Evolutionary conservation across 2,329 filamentous ascomycete genomes (phyloP), one percentile per base, ranked within the genome.

Genomic region (Beauveria sp.): DNA sequence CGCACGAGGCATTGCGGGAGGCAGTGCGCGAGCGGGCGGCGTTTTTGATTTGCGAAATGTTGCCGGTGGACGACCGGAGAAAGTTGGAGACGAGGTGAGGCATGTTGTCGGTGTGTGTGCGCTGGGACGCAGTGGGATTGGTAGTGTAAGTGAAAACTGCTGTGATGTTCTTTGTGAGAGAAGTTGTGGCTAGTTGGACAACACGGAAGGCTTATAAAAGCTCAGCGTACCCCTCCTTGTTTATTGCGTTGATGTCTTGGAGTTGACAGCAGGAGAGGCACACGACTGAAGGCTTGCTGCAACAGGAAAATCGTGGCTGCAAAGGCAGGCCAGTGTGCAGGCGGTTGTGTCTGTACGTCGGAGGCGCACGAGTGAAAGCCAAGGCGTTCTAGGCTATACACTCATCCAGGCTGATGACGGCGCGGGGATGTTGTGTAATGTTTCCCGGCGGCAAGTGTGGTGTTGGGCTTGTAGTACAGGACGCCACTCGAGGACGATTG

Each of bases 21-120:
- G 61, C 18, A 48, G 54, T 61, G 50, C 65, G 63, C 9, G 70
- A 73, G 63, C 70, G 66, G 18, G 63, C 63, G 63, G 68, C 66
- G 62, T 73, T 79, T 66, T 83, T 81, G 66, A 82, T 77, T 68
- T 75, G 77, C 61, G 79, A 75, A 65, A 83, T 80, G 71, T 76
- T 79, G 69, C 83, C 81, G 65, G 81, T 80, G n/a, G 82, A 81
- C 65, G 76, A 78, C 66, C 81, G 80, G 67, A 85, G 77, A 72
- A 86, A 84, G 70, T 78, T 81, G 69, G 79, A 75, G 65, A 86
- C 83, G 64, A 79, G 76, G 74, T 84, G 81, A 69, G 83, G 82
- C 83, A 85, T 86, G 59, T 69, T 76, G 69, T 34, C 61, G 65
- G 22, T 54, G 49, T 46, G 31, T 50, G 22, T 31, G 28, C 18